Conservation (phyloP, 768 basidiomycete species). For the Tylopilus subfusipes region DNA sequence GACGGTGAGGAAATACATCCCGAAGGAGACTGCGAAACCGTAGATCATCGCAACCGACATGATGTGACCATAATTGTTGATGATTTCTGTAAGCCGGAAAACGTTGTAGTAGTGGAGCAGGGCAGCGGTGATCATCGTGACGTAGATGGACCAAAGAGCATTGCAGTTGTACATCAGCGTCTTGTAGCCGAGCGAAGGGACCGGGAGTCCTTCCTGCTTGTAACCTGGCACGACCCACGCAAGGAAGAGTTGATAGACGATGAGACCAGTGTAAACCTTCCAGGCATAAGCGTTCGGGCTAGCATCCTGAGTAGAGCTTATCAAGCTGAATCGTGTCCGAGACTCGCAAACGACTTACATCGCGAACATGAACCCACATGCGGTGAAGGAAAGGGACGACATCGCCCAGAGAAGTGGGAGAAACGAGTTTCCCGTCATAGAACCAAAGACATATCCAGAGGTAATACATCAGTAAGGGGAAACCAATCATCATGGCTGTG, state of each 20-base stretch:
- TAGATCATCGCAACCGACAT: slow-evolving; percentile 96
- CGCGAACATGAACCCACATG: slow-evolving; percentile 84
- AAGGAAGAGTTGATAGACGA: slow-evolving; percentile 85
- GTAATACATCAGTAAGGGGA: slow-evolving; percentile 97
- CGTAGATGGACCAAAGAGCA: slow-evolving; percentile 80
- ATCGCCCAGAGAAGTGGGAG: slow-evolving; percentile 65
- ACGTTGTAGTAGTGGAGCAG: slow-evolving; percentile 73
- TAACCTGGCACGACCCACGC: slow-evolving; percentile 91
- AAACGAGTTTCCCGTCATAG: slow-evolving; percentile 80
- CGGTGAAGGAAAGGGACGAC: slow-evolving; percentile 70
- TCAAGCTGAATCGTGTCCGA: neutral
- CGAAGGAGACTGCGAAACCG: slow-evolving; percentile 77
- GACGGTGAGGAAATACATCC: slow-evolving; percentile 77
- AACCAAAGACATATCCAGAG: slow-evolving; percentile 97
- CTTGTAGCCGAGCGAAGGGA: slow-evolving; percentile 91
- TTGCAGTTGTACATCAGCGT: slow-evolving; percentile 97
- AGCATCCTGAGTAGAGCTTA: slow-evolving; percentile 63
- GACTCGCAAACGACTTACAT: slow-evolving; percentile 44
- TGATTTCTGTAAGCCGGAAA: slow-evolving; percentile 91
- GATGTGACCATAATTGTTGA: slow-evolving; percentile 93
- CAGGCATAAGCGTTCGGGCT: slow-evolving; percentile 85
- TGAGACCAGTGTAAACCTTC: slow-evolving; percentile 86
- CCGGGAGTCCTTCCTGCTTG: slow-evolving; percentile 91
- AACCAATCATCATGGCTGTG: slow-evolving; percentile 87
- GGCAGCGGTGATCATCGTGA: slow-evolving; percentile 71